These are phyloP conservation scores for Botrytis byssoidea DNA, from an alignment of 2,329 filamentous ascomycete genomes.

Conservation along the genomic window DNA sequence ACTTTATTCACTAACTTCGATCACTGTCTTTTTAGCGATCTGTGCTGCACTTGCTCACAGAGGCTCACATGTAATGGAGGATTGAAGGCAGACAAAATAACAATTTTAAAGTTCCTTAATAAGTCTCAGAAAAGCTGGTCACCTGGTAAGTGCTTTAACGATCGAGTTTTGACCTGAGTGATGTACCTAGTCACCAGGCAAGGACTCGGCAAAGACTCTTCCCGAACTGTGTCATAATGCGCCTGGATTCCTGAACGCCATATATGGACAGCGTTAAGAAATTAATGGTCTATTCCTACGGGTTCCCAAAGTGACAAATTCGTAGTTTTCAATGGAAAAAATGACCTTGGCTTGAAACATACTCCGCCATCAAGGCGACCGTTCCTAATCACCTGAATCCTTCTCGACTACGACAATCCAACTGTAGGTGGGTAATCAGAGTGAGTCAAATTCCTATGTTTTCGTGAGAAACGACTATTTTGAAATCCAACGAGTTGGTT, in stretches of 20 bases:
- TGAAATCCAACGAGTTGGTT: not conserved
- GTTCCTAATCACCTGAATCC: not conserved
- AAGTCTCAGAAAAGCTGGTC: not conserved
- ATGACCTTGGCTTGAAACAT: not conserved
- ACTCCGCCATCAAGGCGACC: not conserved
- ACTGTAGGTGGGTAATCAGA: not conserved
- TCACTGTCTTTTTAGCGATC: not conserved
- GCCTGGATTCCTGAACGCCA: not conserved
- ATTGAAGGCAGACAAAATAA: not conserved
- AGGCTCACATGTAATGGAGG: not conserved
- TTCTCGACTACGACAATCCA: not conserved
- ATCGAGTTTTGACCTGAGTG: not conserved
- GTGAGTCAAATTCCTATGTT: not conserved
- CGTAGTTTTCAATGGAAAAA: not conserved
- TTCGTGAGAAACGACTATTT: not conserved
- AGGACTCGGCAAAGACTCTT: not conserved
- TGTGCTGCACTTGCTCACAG: conserved; percentile 10
- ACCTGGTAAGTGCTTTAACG: not conserved
- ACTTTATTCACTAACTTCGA: not conserved
- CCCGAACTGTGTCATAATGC: not conserved
- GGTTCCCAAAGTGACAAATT: not conserved
- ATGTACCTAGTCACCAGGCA: not conserved
- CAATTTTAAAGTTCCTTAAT: not conserved
- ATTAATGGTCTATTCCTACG: not conserved
- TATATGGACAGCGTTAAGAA: not conserved